phyloP scores from a whole-genome alignment of 2,329 filamentous ascomycete species.

The Laburnicola sp. region DNA sequence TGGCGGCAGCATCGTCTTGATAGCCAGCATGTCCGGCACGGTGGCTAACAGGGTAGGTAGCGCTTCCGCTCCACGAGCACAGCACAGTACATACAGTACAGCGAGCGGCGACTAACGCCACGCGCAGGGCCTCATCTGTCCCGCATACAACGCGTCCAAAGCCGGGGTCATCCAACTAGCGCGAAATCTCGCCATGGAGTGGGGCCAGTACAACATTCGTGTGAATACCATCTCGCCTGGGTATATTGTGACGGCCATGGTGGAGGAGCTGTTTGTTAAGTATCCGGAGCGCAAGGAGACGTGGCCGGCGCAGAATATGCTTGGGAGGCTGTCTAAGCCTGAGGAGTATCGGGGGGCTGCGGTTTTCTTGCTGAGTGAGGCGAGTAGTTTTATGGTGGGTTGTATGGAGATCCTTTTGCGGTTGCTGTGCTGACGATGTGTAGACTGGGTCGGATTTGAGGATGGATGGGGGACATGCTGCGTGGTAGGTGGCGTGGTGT shows the following conservation, averaged over 20 bases:
- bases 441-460: constrained; percentile 43
- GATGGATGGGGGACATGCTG: constrained; percentile 46
- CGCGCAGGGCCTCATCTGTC: constrained; percentile 63
- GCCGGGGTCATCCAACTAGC: constrained; percentile 72
- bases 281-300: constrained; percentile 67
- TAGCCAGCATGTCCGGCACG: constrained; percentile 65
- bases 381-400: constrained; percentile 46
- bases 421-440: constrained; percentile 8
- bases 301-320: constrained; percentile 87
- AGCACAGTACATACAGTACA: neutral
- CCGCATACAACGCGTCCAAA: constrained; percentile 76
- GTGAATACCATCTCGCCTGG: constrained; percentile 82
- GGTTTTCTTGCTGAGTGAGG: constrained; percentile 46
- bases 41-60: constrained; percentile 64
- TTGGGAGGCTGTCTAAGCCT: constrained; percentile 52
- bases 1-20: constrained; percentile 64
- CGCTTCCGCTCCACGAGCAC: neutral
- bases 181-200: constrained; percentile 72
- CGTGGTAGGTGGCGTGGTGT: constrained; percentile 32
- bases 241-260: constrained; percentile 83
- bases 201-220: constrained; percentile 72
- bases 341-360: constrained; percentile 44
- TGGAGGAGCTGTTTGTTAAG: constrained; percentile 74
- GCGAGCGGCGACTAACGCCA: constrained; percentile 16
- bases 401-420: neutral